These are phyloP conservation scores for Glycine latifolia DNA, from an alignment of 306 rosid species.

Conservation along the genomic window DNA sequence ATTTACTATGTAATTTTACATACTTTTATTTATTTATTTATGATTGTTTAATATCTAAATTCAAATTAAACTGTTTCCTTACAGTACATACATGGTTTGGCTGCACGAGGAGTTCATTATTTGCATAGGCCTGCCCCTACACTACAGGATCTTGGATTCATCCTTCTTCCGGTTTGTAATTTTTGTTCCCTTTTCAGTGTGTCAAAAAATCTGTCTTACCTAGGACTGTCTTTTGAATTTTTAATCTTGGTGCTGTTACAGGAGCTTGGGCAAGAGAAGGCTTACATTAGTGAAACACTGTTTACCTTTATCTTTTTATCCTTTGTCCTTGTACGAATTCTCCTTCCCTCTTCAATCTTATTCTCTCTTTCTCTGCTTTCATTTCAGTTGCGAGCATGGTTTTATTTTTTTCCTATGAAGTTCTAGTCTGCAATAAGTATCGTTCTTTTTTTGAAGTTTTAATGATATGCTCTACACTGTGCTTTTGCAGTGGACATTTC, in stretches of 20 bases:
- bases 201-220: slow-evolving; percentile 16
- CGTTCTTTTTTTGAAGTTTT: not conserved
- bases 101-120: slow-evolving; percentile 97
- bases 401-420: not conserved
- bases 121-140: slow-evolving; percentile 90
- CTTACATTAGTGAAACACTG: slow-evolving; percentile 91
- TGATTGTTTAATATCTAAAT: slow-evolving; percentile 28
- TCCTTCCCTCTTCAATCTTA: not conserved
- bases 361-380: slow-evolving; percentile 5
- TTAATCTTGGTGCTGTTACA: slow-evolving; percentile 44
- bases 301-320: slow-evolving; percentile 81
- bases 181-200: not conserved
- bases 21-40: slow-evolving; percentile 12
- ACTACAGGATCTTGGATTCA: slow-evolving; percentile 91
- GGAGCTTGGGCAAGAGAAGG: slow-evolving; percentile 93
- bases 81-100: slow-evolving; percentile 96
- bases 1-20: slow-evolving; percentile 1
- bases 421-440: slow-evolving; percentile 11
- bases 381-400: not conserved
- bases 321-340: slow-evolving; percentile 76
- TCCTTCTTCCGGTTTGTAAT: slow-evolving; percentile 79
- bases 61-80: slow-evolving; percentile 41
- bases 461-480: slow-evolving; percentile 9
- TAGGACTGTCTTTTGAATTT: slow-evolving; percentile 39
- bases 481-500: slow-evolving; percentile 94